These are phyloP conservation scores for Arthromyces matolae DNA, from an alignment of 768 basidiomycete species.

Conservation along the genomic window DNA sequence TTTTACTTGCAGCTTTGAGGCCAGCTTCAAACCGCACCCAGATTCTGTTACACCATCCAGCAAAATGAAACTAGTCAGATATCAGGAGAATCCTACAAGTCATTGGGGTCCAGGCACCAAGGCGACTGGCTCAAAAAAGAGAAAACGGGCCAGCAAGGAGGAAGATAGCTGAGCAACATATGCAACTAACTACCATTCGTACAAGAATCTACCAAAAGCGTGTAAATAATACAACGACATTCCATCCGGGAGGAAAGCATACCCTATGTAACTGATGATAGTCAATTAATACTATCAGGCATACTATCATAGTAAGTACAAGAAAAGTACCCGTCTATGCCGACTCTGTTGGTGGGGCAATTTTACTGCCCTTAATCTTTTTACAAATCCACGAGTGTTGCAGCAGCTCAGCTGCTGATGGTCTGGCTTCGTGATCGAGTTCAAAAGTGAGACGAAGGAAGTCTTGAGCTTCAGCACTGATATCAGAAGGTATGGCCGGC, in stretches of 20 bases:
- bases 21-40: conserved; percentile 79
- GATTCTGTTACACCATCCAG: conserved; percentile 55
- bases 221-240: conserved; percentile 9
- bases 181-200: background rate
- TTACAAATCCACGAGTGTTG: conserved; percentile 68
- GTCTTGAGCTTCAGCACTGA: conserved; percentile 82
- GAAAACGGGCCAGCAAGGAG: conserved; percentile 39
- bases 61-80: conserved; percentile 77
- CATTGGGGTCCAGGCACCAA: conserved; percentile 90
- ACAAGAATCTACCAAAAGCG: background rate
- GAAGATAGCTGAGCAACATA: conserved; percentile 14
- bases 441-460: conserved; percentile 88
- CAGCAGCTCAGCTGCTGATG: conserved; percentile 72
- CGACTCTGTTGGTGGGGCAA: conserved; percentile 5
- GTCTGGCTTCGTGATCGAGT: conserved; percentile 74
- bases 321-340: conserved; percentile 10
- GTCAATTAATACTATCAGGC: no score
- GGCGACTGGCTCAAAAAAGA: conserved; percentile 40
- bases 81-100: conserved; percentile 86
- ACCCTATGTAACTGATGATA: no score
- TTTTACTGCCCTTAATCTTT: conserved; percentile 27
- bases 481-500: conserved; percentile 87
- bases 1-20: conserved; percentile 39
- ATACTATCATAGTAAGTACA: conserved; percentile 5
- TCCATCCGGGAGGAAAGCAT: conserved; percentile 7